Evolutionary conservation across 805 yeast genomes (phyloP).

Genomic region (Nakazawaea ernobii): DNA sequence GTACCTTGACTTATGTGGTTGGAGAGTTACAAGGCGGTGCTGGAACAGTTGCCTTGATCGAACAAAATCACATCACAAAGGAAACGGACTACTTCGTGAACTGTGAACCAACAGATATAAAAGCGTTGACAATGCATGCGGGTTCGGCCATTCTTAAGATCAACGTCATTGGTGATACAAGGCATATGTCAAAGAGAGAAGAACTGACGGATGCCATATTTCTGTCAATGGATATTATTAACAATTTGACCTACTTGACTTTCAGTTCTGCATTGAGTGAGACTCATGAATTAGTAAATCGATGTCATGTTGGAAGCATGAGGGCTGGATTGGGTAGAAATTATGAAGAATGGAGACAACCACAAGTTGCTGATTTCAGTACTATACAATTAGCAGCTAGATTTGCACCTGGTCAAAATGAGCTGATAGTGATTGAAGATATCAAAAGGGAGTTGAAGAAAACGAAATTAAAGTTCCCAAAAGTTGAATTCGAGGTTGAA

Average conservation of each 20-base stretch:
- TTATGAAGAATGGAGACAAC: constrained; percentile 26
- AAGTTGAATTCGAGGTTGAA: constrained; percentile 18
- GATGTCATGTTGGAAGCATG: constrained; percentile 26
- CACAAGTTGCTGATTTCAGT: constrained; percentile 26
- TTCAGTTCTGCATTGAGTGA: constrained; percentile 19
- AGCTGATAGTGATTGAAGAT: constrained; percentile 20
- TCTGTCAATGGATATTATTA: constrained; percentile 24
- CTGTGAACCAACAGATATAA: constrained; percentile 26
- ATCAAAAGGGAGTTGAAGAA: constrained; percentile 19
- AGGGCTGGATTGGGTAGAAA: constrained; percentile 24
- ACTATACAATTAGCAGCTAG: constrained; percentile 27
- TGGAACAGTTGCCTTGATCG: constrained; percentile 24
- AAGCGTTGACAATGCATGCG: constrained; percentile 25
- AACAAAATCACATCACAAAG: constrained; percentile 18
- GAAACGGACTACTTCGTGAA: constrained; percentile 24
- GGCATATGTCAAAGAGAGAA: constrained; percentile 27
- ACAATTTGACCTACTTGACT: constrained; percentile 20
- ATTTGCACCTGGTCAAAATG: constrained; percentile 26
- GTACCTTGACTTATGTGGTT: constrained; percentile 22
- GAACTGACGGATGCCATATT: constrained; percentile 26
- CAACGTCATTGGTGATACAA: constrained; percentile 24
- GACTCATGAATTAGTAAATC: constrained; percentile 20
- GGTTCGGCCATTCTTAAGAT: constrained; percentile 24
- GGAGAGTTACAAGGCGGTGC: constrained; percentile 27
- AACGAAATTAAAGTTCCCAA: constrained; percentile 18